Evolutionary conservation across 192 early-diverging fungal genomes (phyloP).

Genomic region (Entomortierella chlamydospora): DNA sequence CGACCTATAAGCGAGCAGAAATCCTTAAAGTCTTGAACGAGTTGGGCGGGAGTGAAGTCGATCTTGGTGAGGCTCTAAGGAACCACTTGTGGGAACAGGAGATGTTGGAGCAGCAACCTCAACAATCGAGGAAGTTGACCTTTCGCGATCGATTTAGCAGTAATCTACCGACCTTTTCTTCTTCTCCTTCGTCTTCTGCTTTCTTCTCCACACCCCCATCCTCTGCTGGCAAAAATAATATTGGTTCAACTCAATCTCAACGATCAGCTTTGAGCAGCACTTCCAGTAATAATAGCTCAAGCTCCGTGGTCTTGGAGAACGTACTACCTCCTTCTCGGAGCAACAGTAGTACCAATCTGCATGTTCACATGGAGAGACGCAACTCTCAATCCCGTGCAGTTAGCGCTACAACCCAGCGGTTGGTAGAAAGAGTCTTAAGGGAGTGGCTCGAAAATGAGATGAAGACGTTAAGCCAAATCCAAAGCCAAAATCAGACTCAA

Average conservation of each 20-base stretch:
- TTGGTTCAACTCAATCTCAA: neutral
- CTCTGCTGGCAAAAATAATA: neutral
- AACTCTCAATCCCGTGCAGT: constrained; percentile 26
- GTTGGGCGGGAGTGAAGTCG: constrained; percentile 45
- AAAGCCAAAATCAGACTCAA: neutral
- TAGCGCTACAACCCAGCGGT: constrained; percentile 55
- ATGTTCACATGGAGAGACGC: constrained; percentile 9
- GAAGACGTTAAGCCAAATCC: neutral
- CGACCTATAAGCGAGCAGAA: constrained; percentile 62
- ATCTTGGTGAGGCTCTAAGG: constrained; percentile 11
- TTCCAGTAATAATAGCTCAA: constrained; percentile 1
- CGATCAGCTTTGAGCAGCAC: neutral
- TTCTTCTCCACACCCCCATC: neutral
- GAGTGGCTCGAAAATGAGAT: constrained; percentile 58
- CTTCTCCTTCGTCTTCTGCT: neutral
- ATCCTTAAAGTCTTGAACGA: constrained; percentile 58
- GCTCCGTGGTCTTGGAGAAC: constrained; percentile 17
- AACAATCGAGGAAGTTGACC: constrained; percentile 1
- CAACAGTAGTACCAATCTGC: constrained; percentile 29
- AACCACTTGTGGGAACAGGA: constrained; percentile 28
- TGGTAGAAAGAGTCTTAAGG: constrained; percentile 59
- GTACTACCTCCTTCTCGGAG: constrained; percentile 21
- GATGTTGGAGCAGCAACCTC: neutral
- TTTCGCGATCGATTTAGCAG: constrained; percentile 44
- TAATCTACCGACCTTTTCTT: neutral